Base-by-base conservation (phyloP, 2,329 filamentous ascomycete genomes). In the Aspergillus quadrilineatus region DNA sequence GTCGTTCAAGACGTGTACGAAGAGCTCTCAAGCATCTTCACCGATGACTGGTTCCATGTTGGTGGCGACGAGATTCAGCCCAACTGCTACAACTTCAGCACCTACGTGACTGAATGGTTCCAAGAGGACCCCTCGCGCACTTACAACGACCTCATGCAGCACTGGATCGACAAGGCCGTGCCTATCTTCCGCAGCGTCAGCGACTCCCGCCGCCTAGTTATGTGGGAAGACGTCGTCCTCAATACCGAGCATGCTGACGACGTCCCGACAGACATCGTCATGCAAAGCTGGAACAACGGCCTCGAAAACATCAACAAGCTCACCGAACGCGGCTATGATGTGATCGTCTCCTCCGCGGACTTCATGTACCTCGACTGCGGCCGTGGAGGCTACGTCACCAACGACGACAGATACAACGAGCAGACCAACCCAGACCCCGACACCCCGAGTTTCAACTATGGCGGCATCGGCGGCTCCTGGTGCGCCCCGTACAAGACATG, bases 401-500 rank as follows among this genome's bases (percentile, higher is more conserved):
- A 85, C 58, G 82, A 85, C 57, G 75, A 76, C 3, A 78, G 81
- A 14, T 85, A 85, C 74, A 77, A 85, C 63, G 78, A 80, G 32
- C 75, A 78, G 72, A 65, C 66, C 43, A 84, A 85, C 66, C 81
- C 82, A 0, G 76, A 79, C 58, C 69, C 74, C 6, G 65, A 65
- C 15, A 67, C 65, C 0, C 67, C 75, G 4, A 82, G 73, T 64
- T 83, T 83, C 77, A 84, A 84, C 74, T 84, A 79, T 65, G 74
- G 73, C n/a, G 82, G 77, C 44, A 60, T 54, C 22, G 81, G 82
- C 39, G 82, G 81, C 15, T 81, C 78, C n/a, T 84, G 81, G 81
- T 84, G 82, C 64, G 78, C 77, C 0, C 82, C 82, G 0, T 84
- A 83, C 75, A 84, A 84, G 68, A 82, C 80, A 17, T 84, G 81